Conservation (phyloP, 768 basidiomycete species). For the Tubosaeta sp. region DNA sequence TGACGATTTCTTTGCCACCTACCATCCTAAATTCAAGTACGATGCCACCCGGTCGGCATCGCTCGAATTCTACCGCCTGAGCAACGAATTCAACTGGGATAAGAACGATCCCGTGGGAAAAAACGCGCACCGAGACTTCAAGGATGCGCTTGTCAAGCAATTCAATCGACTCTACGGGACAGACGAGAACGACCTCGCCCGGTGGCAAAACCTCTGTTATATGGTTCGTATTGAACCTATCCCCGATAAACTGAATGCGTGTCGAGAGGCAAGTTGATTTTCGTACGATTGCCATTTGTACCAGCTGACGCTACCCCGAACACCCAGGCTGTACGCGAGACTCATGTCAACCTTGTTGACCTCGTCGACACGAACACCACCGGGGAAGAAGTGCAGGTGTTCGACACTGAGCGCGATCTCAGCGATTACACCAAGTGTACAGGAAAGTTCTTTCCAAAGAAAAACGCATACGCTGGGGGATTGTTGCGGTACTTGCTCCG, state of each 20-base stretch:
- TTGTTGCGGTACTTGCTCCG: slow-evolving; percentile 13
- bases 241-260: slow-evolving; percentile 3
- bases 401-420: slow-evolving; percentile 8
- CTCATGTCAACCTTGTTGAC: slow-evolving; percentile 15
- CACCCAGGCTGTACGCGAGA: neutral
- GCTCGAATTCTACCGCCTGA: slow-evolving; percentile 16
- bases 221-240: slow-evolving; percentile 2
- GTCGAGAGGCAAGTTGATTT: slow-evolving; percentile 11
- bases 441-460: slow-evolving; percentile 14
- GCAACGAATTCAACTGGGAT: slow-evolving; percentile 9
- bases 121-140: slow-evolving; percentile 3
- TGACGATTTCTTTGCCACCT: neutral
- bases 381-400: neutral
- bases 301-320: too few relatives aligned
- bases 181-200: neutral
- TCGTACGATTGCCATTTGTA: neutral
- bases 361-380: slow-evolving; percentile 13
- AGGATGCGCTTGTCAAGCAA: slow-evolving; percentile 8
- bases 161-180: slow-evolving; percentile 17
- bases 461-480: slow-evolving; percentile 15
- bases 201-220: slow-evolving; percentile 11
- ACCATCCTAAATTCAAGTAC: slow-evolving; percentile 1
- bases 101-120: neutral
- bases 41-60: slow-evolving; percentile 7
- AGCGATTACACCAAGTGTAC: slow-evolving; percentile 2